Evolutionary conservation across 2,329 filamentous ascomycete species (phyloP).

Genomic region (Cordyceps javanica): DNA sequence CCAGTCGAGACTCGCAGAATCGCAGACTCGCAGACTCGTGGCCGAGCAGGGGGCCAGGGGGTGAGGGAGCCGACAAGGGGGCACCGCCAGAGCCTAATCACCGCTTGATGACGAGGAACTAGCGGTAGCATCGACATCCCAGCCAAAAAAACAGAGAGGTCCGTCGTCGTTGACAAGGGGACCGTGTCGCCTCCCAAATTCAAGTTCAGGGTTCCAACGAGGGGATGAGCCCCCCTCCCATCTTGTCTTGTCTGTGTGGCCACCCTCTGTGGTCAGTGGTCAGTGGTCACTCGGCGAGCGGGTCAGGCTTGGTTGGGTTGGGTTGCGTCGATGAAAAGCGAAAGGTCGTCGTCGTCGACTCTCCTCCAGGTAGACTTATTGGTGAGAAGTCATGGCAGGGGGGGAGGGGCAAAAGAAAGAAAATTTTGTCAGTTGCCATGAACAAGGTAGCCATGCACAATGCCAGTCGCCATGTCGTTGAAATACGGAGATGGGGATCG

Average conservation of each 20-base stretch:
- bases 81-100: background rate
- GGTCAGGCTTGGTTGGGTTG: background rate
- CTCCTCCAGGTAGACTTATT: background rate
- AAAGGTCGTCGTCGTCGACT: background rate
- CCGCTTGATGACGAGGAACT: background rate
- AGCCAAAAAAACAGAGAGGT: background rate
- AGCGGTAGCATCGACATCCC: background rate
- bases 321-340: background rate
- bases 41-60: background rate
- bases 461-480: background rate
- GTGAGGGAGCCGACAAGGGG: too few relatives aligned
- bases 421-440: background rate
- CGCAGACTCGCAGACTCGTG: background rate
- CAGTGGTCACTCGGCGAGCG: too few relatives aligned
- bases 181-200: background rate
- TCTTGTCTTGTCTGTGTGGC: background rate
- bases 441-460: background rate
- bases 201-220: background rate
- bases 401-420: background rate
- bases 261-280: too few relatives aligned
- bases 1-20: background rate
- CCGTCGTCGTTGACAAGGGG: background rate
- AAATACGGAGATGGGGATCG: slow-evolving; percentile 3
- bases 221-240: background rate
- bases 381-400: background rate